A percentile compares a stretch with the other conserved stretches of the same genome.
Evolutionary conservation across 2,329 filamentous ascomycete species (phyloP).

Genomic region (Penicillium capsulatum): DNA sequence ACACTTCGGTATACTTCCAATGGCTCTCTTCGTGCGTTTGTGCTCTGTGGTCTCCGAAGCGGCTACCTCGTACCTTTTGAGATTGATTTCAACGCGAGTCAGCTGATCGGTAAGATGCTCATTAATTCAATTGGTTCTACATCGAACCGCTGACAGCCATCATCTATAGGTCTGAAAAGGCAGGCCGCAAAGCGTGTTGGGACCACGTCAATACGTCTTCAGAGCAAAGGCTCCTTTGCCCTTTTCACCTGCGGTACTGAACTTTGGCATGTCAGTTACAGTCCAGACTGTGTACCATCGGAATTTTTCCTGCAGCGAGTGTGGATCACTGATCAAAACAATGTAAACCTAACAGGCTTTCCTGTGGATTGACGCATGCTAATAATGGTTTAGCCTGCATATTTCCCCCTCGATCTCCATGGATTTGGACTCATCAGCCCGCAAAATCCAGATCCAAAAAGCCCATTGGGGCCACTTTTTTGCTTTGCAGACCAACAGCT

Average conservation of each 20-base stretch:
- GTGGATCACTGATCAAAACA: constrained; percentile 43
- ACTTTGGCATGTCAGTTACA: constrained; percentile 37
- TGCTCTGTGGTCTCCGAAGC: constrained; percentile 47
- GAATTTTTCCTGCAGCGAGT: constrained; percentile 34
- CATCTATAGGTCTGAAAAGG: constrained; percentile 31
- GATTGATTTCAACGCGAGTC: constrained; percentile 20
- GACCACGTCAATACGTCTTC: constrained; percentile 36
- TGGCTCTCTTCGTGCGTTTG: constrained; percentile 14
- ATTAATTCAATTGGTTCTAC: background rate
- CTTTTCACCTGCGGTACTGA: constrained; percentile 37
- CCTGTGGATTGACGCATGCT: constrained; percentile 11
- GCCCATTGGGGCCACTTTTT: constrained; percentile 44
- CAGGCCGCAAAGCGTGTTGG: constrained; percentile 30
- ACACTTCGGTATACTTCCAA: constrained; percentile 21
- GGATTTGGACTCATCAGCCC: constrained; percentile 35
- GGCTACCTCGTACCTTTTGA: constrained; percentile 41
- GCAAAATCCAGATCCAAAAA: constrained; percentile 17
- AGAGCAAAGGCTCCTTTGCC: constrained; percentile 28
- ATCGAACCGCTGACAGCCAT: constrained; percentile 3
- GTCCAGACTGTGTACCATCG: constrained; percentile 18
- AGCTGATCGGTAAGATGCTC: constrained; percentile 27
- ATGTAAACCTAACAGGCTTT: constrained; percentile 28
- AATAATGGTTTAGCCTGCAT: constrained; percentile 33
- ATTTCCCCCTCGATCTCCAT: constrained; percentile 34
- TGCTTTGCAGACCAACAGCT: constrained; percentile 47